Percentiles rank a stretch among this genome's conserved stretches.
These are phyloP conservation scores for Tetrastigma voinierianum DNA, from an alignment of 164 flowering plant species.

Conservation along the genomic window DNA sequence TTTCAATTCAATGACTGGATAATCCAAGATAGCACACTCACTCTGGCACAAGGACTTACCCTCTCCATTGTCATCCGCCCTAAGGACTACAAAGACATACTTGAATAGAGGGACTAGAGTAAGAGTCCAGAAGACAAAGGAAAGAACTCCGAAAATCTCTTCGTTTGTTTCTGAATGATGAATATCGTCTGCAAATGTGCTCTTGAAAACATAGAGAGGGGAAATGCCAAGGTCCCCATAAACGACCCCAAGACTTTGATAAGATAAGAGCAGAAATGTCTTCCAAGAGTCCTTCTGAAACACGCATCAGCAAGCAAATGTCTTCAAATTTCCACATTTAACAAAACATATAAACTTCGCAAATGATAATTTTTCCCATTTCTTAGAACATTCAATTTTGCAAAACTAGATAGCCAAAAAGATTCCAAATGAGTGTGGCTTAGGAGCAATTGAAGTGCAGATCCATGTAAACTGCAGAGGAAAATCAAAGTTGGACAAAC, in stretches of 20 bases:
- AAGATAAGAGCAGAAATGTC: slow-evolving; percentile 60
- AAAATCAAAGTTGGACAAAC: slow-evolving; percentile 19
- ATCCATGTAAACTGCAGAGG: slow-evolving; percentile 15
- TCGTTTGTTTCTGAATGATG: slow-evolving; percentile 85
- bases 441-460: background rate
- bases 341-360: too few relatives aligned
- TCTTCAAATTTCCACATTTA: background rate
- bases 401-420: background rate
- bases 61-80: slow-evolving; percentile 86
- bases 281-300: slow-evolving; percentile 84
- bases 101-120: slow-evolving; percentile 71
- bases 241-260: slow-evolving; percentile 90
- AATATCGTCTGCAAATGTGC: slow-evolving; percentile 85
- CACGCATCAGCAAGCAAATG: slow-evolving; percentile 6
- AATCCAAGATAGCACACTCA: background rate
- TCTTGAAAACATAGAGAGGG: slow-evolving; percentile 82
- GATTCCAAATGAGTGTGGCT: background rate
- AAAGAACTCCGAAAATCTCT: slow-evolving; percentile 78
- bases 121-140: slow-evolving; percentile 83
- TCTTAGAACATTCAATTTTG: background rate
- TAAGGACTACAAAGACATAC: slow-evolving; percentile 73
- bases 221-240: slow-evolving; percentile 95
- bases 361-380: too few relatives aligned
- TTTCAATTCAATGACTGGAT: background rate
- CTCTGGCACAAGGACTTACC: slow-evolving; percentile 35